Evolutionary conservation across 163 green algal genomes (phyloP), one percentile per base, ranked within the genome.

Genomic region (Chlorella variabilis): DNA sequence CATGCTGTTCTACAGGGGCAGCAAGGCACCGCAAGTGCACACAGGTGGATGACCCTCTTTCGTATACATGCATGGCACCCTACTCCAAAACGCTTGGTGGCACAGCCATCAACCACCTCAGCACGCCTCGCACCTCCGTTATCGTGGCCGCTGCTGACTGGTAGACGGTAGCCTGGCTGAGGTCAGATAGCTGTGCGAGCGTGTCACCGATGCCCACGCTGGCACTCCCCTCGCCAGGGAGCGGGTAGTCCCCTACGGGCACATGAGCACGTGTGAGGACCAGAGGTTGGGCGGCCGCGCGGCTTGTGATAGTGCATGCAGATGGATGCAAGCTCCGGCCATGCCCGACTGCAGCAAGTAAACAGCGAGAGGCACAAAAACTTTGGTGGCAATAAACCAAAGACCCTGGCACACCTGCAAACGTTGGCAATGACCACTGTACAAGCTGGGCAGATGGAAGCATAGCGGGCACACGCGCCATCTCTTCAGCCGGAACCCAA

Each of bases 401-500:
- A 68, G 59, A 39, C 21, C 18, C 59, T 68, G 59, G 17, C 27
- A 68, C 54, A 51, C 65, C 73, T 80, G 73, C 73, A 38, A 33
- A 80, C 0, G 54, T 80, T 4, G 73, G 73, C 21, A 20, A 18
- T 1, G 54, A 20, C 73, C 73, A 80, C 4, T 11, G 63, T 9
- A 58, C 8, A 8, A 27, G 25, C 9, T n/a, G 45, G 7, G 13
- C 45, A 0, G 33, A 18, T 3, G 76, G 76, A 31, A 82, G 48
- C 62, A 82, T 25, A 0, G 17, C 42, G 0, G 62, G 76, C 62
- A 82, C 76, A 13, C 62, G 31, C 0, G 62, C 76, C 76, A 75
- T 75, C 76, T 82, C 62, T 45, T 82, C 76, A 31, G 76, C 51
- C 5, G 62, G 76, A 23, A 58, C 42, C 45, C 76, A 59, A 20